Conservation (phyloP, 169 alveolate genomes). For the Cyclospora cayetanensis region DNA sequence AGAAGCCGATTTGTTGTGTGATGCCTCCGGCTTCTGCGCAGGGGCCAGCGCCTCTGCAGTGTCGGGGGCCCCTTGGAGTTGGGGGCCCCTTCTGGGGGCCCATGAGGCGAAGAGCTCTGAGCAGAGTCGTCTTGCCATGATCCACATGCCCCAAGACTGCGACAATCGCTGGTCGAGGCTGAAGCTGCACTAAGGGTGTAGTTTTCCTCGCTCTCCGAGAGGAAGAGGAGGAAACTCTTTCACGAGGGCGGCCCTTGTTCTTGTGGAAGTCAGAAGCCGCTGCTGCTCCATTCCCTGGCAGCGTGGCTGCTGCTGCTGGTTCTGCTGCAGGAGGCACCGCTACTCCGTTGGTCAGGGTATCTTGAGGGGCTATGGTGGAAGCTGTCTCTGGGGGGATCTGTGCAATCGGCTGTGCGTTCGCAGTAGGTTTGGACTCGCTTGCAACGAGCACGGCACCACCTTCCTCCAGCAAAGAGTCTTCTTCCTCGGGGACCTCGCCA, state of each 20-base stretch:
- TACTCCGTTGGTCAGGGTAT: too few relatives aligned
- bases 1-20: conserved; percentile 44
- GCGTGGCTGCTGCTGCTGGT: not conserved
- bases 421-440: not conserved
- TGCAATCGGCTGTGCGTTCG: not conserved
- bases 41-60: not conserved
- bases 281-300: not conserved
- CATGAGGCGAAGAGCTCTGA: conserved; percentile 82
- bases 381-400: too few relatives aligned
- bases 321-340: too few relatives aligned
- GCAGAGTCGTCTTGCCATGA: conserved; percentile 97
- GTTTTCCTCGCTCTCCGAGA: too few relatives aligned
- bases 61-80: not conserved
- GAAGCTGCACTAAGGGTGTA: too few relatives aligned
- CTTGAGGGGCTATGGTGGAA: too few relatives aligned
- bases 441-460: not conserved
- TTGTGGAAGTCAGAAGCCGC: not conserved
- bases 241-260: not conserved
- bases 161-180: conserved; percentile 91
- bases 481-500: not conserved
- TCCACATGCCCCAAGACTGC: conserved; percentile 98
- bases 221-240: not conserved
- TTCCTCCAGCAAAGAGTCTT: too few relatives aligned
- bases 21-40: conserved; percentile 34
- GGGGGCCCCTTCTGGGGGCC: too few relatives aligned